Conservation (phyloP, 129 eudicot species). For the Gnaphalium uliginosum region DNA sequence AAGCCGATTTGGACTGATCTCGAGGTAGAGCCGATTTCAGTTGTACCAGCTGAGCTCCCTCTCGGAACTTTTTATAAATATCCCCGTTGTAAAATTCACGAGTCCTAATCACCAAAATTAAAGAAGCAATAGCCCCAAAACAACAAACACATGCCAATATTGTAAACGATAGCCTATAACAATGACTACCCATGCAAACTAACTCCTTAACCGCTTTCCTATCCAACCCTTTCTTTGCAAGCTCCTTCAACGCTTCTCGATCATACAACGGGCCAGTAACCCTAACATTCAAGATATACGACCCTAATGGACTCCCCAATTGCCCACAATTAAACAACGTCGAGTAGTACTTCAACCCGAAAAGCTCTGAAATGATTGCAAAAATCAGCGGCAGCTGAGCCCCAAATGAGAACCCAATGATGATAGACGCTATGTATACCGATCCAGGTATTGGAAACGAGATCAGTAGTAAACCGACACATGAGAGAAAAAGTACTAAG, state of each 20-base stretch:
- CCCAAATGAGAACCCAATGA: constrained; percentile 82
- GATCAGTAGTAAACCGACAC: constrained; percentile 66
- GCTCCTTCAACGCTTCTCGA: constrained; percentile 51
- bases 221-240: constrained; percentile 34
- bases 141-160: constrained; percentile 42
- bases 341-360: constrained; percentile 59
- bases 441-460: constrained; percentile 73
- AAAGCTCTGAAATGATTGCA: constrained; percentile 52
- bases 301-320: constrained; percentile 58
- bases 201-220: constrained; percentile 38
- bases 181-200: constrained; percentile 52
- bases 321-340: constrained; percentile 59
- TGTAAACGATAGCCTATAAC: constrained; percentile 43
- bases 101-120: constrained; percentile 54
- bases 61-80: constrained; percentile 42
- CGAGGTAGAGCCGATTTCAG: no score
- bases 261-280: constrained; percentile 53
- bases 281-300: constrained; percentile 48
- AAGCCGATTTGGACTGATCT: not conserved
- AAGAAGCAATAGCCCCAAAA: constrained; percentile 47
- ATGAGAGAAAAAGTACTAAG: constrained; percentile 57
- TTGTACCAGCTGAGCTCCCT: not conserved
- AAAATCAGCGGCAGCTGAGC: constrained; percentile 58
- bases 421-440: constrained; percentile 62
- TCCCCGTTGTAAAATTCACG: constrained; percentile 45